Base-by-base conservation (phyloP, 768 basidiomycete genomes). In the Boletus reticulatus region DNA sequence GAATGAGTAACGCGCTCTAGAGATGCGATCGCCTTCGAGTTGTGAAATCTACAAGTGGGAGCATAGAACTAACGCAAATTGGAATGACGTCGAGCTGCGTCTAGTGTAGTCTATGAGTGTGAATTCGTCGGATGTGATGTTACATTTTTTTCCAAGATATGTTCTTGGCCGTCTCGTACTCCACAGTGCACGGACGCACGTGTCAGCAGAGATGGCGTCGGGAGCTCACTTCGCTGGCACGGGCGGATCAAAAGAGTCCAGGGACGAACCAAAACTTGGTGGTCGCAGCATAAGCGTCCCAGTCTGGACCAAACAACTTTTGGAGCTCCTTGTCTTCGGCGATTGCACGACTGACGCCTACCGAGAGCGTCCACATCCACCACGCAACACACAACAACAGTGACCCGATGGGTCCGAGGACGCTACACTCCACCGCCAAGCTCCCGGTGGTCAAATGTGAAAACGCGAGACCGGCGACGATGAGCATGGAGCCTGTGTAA, bases 181-280 rank as follows among this genome's bases (percentile, higher is more conserved):
- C 34, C 14, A 6, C 11, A 13, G 13, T 36, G 34, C 34, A 36
- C 34, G 34, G 14, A 14, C 34, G 37, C 17, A 36, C 24, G 20
- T 3, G 8, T 24, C 19, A 29, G 3, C n/a, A 37, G 37, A 34
- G 9, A 34, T 27, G 14, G 22, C 20, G 19, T 34, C 14, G 17
- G 29, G 8, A 19, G 9, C 59, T 49, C 39, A 58, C 56, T 56
- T 53, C 20, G 39, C 11, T 12, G 37, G 31, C 20, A 3, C 16
- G 7, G 17, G n/a, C 24, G 13, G 39, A 59, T 71, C 53, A 80
- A 46, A 70, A 62, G 7, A 82, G 54, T 16, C 80, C 76, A 14
- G 81, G 81, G 45, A 80, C 61, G 57, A 82, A 81, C 80, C 80
- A 80, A 67, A 68, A 77, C 32, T 65, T 75, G 19, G 79, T 80